Base-by-base conservation (phyloP, 108 stramenopile species). In the Schizochytrium sp. region DNA sequence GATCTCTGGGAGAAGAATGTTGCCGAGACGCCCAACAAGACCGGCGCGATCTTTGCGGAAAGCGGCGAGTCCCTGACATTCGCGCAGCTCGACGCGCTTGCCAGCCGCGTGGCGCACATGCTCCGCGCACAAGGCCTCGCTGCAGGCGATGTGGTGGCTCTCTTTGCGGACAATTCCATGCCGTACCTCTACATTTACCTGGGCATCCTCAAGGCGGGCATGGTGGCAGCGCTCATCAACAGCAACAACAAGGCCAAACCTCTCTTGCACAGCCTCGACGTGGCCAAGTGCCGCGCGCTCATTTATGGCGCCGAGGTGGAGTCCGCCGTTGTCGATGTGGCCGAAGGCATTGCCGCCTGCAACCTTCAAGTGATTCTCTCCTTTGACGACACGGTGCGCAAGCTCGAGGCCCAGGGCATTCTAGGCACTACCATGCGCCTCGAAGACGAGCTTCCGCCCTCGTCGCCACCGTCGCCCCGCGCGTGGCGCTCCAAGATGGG, bases 141-240 rank as follows among this genome's bases (percentile, higher is more conserved):
- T 5, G 34, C 8, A 4, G 47, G 58, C 45, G 92, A 92, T 29
- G 47, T 47, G 14, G 89, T 58, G 14, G 91, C 91, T 45, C 23
- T 92, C 44, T 47, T 91, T 29, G 45, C 91, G 87, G 8, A 72
- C 4, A 92, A 92, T 44, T 44, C 43, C 23, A 60, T 53, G 5
- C 89, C 90, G 58, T 91, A 88, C 58, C 8, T 91, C 10, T 29
- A 45, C 21, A 29, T 88, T 14, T 91, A 89, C 89, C 45, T 90
- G 3, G 92, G 89, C 2, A 60, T 91, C 28, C n/a, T 34, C 25
- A 92, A 92, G 88, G 10, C 88, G 5, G 92, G 92, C 4, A 90
- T 72, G 6, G 45, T 43, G 14, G 25, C 59, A 5, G 92, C 92
- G 5, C 51, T 92, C 47, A 57, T 92, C 51, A 91, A 92, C 63